Percentiles rank a stretch among this genome's conserved stretches.
These are phyloP conservation scores for Williopsis jadinii DNA, from an alignment of 1,139 yeast species.

Conservation along the genomic window DNA sequence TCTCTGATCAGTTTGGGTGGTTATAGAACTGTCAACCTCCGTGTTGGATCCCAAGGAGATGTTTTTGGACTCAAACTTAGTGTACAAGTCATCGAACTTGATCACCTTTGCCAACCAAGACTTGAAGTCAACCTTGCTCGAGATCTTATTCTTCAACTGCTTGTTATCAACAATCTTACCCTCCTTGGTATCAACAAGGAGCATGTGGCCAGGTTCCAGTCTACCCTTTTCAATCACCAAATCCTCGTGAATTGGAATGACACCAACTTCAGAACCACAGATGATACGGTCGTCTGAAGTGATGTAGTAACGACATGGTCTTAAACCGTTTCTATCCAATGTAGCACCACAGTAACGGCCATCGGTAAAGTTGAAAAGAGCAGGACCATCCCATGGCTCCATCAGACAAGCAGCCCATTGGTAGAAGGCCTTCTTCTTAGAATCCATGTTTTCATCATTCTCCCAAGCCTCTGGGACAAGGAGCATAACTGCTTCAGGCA, in stretches of 20 bases:
- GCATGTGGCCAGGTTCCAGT: slow-evolving; percentile 93
- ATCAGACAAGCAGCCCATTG: slow-evolving; percentile 99
- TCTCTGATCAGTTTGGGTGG: slow-evolving; percentile 67
- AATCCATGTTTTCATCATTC: slow-evolving; percentile 78
- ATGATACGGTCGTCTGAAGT: slow-evolving; percentile 93
- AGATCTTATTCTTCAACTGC: slow-evolving; percentile 73
- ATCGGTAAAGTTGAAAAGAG: slow-evolving; percentile 92
- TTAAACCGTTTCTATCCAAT: slow-evolving; percentile 91
- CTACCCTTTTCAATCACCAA: slow-evolving; percentile 86
- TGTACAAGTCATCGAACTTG: slow-evolving; percentile 66
- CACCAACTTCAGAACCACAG: slow-evolving; percentile 98
- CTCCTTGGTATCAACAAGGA: slow-evolving; percentile 86
- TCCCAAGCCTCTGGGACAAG: slow-evolving; percentile 99
- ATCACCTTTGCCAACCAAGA: slow-evolving; percentile 89
- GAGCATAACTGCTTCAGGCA: slow-evolving; percentile 97
- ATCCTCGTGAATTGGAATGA: slow-evolving; percentile 80
- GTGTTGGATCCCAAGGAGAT: slow-evolving; percentile 26
- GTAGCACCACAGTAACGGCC: slow-evolving; percentile 98
- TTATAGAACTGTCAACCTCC: slow-evolving; percentile 18
- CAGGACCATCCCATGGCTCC: slow-evolving; percentile 99
- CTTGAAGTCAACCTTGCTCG: slow-evolving; percentile 86
- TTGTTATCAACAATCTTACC: slow-evolving; percentile 92
- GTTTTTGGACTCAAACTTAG: slow-evolving; percentile 48
- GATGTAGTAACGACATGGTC: slow-evolving; percentile 97
- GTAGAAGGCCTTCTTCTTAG: slow-evolving; percentile 87